Evolutionary conservation across 2,329 filamentous ascomycete species (phyloP).

Genomic region (Fusarium temperatum): DNA sequence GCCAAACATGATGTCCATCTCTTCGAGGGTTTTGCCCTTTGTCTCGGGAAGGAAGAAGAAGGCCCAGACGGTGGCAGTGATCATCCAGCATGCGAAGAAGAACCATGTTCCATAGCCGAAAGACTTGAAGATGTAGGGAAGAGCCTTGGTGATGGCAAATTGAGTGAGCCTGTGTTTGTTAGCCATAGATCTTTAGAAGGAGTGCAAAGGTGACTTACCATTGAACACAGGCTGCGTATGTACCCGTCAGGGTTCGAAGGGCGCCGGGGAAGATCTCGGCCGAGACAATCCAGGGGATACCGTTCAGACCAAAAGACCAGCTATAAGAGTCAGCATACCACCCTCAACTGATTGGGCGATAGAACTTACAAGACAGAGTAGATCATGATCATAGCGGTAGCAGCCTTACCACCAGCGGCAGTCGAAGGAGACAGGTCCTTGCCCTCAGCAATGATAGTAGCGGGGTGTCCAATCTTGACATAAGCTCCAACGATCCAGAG

Average conservation of each 20-base stretch:
- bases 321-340: conserved; percentile 26
- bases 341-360: too few species aligned
- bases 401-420: conserved; percentile 58
- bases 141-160: conserved; percentile 54
- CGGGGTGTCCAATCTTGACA: conserved; percentile 61
- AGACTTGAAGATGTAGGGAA: conserved; percentile 56
- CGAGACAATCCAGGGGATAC: conserved; percentile 56
- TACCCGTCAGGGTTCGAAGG: conserved; percentile 53
- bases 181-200: not conserved
- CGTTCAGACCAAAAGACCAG: conserved; percentile 57
- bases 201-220: conserved; percentile 36
- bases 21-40: conserved; percentile 63
- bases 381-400: conserved; percentile 64
- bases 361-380: conserved; percentile 61
- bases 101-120: conserved; percentile 63
- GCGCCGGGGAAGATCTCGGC: conserved; percentile 57
- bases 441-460: conserved; percentile 54
- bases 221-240: conserved; percentile 52
- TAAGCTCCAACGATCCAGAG: conserved; percentile 64
- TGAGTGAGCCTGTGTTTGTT: conserved; percentile 44
- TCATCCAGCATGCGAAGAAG: conserved; percentile 64
- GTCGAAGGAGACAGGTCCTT: conserved; percentile 53
- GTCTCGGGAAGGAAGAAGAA: conserved; percentile 65
- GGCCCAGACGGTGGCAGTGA: conserved; percentile 57
- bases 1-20: conserved; percentile 56